A percentile compares a stretch with the other conserved stretches of the same genome.
Evolutionary conservation across 2,329 filamentous ascomycete species (phyloP).

Genomic region (Trichoderma koningii): DNA sequence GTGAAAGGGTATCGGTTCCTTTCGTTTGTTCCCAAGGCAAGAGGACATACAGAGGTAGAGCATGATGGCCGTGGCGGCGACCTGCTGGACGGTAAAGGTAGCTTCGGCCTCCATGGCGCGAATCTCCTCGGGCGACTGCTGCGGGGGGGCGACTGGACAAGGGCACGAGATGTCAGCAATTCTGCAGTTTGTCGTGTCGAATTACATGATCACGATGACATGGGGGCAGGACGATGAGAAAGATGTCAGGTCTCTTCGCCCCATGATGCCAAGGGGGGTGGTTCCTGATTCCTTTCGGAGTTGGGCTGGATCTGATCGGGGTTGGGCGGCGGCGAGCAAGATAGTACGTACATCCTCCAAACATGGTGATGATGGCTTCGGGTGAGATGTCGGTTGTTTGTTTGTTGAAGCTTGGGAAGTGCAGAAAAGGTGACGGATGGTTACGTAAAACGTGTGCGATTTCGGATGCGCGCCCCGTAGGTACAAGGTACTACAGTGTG

Average conservation of each 20-base stretch:
- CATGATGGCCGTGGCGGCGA: slow-evolving; percentile 64
- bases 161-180: slow-evolving; percentile 11
- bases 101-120: slow-evolving; percentile 69
- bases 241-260: too few species aligned
- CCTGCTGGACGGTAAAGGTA: slow-evolving; percentile 65
- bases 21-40: background rate
- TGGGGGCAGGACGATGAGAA: too few species aligned
- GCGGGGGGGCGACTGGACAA: slow-evolving; percentile 64
- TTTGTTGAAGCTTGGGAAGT: slow-evolving; percentile 17
- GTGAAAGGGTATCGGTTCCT: background rate
- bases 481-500: background rate
- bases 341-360: slow-evolving; percentile 48
- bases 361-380: slow-evolving; percentile 31
- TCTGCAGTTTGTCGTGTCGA: background rate
- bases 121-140: slow-evolving; percentile 70
- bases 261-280: too few species aligned
- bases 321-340: background rate
- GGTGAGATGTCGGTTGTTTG: background rate
- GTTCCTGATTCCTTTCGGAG: too few species aligned
- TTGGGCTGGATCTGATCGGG: background rate
- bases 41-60: slow-evolving; percentile 72
- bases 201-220: background rate
- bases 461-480: slow-evolving; percentile 23
- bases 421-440: slow-evolving; percentile 3
- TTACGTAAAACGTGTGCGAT: slow-evolving; percentile 35